Percentiles rank a stretch among this genome's conserved stretches.
These are phyloP conservation scores for Globisporangium mamillatum DNA, from an alignment of 352 stramenopile species.

Conservation along the genomic window DNA sequence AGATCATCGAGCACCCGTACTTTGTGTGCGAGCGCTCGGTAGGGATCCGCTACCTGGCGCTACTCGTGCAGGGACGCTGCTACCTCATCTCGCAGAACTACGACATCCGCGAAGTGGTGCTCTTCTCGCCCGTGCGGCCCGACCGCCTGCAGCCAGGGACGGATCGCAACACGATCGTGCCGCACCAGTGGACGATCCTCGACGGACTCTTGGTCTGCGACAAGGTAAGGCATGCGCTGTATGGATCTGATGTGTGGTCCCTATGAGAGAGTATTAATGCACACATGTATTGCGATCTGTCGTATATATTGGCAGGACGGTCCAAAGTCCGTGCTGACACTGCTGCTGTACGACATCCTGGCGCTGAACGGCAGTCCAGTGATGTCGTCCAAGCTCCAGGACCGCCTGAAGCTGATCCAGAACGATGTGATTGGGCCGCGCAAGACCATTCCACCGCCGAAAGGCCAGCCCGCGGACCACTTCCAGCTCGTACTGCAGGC, in stretches of 20 bases:
- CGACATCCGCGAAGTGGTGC: conserved; percentile 71
- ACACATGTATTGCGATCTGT: neutral
- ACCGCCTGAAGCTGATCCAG: conserved; percentile 86
- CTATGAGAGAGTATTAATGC: neutral
- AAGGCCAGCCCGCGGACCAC: conserved; percentile 71
- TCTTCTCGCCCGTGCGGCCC: conserved; percentile 78
- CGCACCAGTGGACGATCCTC: conserved; percentile 87
- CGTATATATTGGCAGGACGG: conserved; percentile 28
- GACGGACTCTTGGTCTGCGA: conserved; percentile 81
- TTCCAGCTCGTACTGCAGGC: conserved; percentile 84
- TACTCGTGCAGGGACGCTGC: conserved; percentile 76
- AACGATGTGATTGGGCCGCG: conserved; percentile 86
- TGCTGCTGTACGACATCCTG: conserved; percentile 84
- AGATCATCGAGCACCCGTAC: conserved; percentile 79
- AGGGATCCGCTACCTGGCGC: conserved; percentile 69
- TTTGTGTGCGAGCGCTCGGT: conserved; percentile 84
- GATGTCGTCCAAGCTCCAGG: conserved; percentile 83
- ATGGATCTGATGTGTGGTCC: neutral
- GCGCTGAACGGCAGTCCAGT: conserved; percentile 80
- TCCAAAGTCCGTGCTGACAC: conserved; percentile 63
- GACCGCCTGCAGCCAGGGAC: conserved; percentile 71
- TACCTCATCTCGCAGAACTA: conserved; percentile 85
- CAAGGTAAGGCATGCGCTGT: conserved; percentile 29
- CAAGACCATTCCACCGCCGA: conserved; percentile 70
- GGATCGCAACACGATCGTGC: conserved; percentile 67